Conservation (phyloP, 164 flowering plant species). For the Vitis vinifera region DNA sequence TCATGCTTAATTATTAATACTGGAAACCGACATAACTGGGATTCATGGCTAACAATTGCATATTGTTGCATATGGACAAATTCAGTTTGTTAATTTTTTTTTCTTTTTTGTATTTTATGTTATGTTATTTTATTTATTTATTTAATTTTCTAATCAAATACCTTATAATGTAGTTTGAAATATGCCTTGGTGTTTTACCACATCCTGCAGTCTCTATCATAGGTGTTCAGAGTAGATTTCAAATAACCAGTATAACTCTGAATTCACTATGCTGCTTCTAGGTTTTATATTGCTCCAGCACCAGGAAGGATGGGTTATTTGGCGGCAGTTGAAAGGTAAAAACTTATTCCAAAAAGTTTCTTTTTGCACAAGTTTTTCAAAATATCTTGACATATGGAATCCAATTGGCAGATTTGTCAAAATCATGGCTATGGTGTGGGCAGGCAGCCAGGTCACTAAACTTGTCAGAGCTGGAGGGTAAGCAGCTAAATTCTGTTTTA, state of each 20-base stretch:
- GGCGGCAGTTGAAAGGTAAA: constrained; percentile 71
- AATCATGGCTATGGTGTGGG: constrained; percentile 91
- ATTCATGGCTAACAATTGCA: no score
- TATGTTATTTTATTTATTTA: no score
- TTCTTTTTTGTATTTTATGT: no score
- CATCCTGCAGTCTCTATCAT: not conserved
- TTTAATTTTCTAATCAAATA: no score
- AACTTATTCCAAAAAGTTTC: not conserved
- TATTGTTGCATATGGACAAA: no score
- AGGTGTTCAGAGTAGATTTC: not conserved
- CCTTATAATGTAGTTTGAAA: no score
- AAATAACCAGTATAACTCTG: not conserved
- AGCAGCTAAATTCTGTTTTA: constrained; percentile 21
- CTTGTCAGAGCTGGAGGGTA: constrained; percentile 76
- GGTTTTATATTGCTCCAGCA: constrained; percentile 80
- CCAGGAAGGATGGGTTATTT: constrained; percentile 74
- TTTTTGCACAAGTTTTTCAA: not conserved
- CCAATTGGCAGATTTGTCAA: constrained; percentile 67
- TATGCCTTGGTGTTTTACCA: no score
- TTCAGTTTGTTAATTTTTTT: no score
- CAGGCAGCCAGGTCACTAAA: constrained; percentile 94
- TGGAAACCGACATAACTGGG: no score
- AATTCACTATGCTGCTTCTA: constrained; percentile 19
- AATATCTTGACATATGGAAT: not conserved
- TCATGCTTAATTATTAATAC: no score